Conservation (phyloP, 495 filamentous ascomycete genomes). For the Cercophora scortea region DNA sequence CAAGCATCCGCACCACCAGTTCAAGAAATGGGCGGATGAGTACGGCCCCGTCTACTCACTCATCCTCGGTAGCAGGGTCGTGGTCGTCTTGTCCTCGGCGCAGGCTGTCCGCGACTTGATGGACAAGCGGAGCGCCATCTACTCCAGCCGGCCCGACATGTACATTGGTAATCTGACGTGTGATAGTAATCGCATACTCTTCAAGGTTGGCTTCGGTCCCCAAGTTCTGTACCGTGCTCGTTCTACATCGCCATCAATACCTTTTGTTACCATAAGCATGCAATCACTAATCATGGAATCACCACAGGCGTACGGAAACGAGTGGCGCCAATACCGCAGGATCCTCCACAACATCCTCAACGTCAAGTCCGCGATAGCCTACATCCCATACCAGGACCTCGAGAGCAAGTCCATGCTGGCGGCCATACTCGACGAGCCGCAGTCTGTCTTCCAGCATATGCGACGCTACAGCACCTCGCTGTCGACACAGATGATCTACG, state of each 20-base stretch:
- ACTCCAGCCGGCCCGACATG: conserved; percentile 13
- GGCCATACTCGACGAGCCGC: conserved; percentile 14
- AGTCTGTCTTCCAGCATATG: conserved; percentile 12
- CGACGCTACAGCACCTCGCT: conserved; percentile 34
- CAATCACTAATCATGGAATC: neutral
- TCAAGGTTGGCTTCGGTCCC: neutral
- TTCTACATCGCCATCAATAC: neutral
- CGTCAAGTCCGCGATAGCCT: conserved; percentile 13
- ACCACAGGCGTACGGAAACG: conserved; percentile 13
- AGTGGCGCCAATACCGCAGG: conserved; percentile 26
- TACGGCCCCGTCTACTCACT: conserved; percentile 22
- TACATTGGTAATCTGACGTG: conserved; percentile 12
- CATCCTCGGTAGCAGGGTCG: conserved; percentile 14
- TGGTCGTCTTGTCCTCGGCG: conserved; percentile 13
- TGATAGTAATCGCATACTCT: conserved; percentile 6
- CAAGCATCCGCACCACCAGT: conserved; percentile 10
- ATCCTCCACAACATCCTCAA: conserved; percentile 30
- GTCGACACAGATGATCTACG: conserved; percentile 36
- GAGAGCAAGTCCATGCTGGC: conserved; percentile 15
- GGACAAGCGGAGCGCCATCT: conserved; percentile 18
- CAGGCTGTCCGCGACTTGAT: conserved; percentile 16
- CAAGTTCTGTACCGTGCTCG: neutral
- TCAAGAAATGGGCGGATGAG: conserved; percentile 17
- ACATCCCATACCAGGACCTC: conserved; percentile 12
- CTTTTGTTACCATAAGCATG: neutral